phyloP scores from a whole-genome alignment of 108 stramenopile species.

The Conticribra weissflogii region DNA sequence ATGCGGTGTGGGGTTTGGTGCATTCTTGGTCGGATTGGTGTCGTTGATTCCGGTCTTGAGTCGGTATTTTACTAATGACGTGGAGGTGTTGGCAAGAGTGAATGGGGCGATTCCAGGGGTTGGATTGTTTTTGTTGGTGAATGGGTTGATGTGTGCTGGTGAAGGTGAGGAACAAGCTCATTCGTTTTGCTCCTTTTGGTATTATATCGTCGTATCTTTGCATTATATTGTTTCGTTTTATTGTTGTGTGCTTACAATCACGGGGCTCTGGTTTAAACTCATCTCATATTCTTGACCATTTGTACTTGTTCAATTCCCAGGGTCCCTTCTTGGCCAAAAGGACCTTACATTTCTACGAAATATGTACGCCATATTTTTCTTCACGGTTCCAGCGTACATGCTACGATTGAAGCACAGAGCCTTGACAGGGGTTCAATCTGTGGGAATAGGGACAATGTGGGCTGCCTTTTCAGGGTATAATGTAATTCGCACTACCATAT shows the following conservation, averaged over 20 bases:
- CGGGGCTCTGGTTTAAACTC: neutral
- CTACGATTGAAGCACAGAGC: conserved; percentile 71
- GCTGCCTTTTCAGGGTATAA: conserved; percentile 72
- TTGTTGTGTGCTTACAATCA: neutral
- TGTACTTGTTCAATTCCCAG: conserved; percentile 5
- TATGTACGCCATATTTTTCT: conserved; percentile 72
- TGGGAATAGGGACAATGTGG: conserved; percentile 71
- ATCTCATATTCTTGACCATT: neutral
- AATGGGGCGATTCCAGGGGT: conserved; percentile 69
- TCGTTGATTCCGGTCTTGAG: conserved; percentile 64
- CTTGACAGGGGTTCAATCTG: conserved; percentile 51
- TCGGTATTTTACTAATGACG: conserved; percentile 75
- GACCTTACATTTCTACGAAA: conserved; percentile 76
- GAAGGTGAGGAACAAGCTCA: too few species aligned
- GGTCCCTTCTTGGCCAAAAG: conserved; percentile 76
- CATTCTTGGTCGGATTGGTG: conserved; percentile 58
- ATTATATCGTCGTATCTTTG: too few species aligned
- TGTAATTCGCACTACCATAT: conserved; percentile 51
- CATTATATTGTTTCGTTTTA: neutral
- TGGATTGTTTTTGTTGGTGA: conserved; percentile 59
- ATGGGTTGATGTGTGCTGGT: conserved; percentile 69
- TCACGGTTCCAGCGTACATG: conserved; percentile 78
- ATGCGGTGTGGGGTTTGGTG: conserved; percentile 68
- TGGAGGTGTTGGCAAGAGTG: conserved; percentile 60
- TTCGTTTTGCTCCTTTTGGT: too few species aligned